These are phyloP conservation scores for Lobulomyces angularis DNA, from an alignment of 192 early-diverging fungal genomes.

Conservation along the genomic window DNA sequence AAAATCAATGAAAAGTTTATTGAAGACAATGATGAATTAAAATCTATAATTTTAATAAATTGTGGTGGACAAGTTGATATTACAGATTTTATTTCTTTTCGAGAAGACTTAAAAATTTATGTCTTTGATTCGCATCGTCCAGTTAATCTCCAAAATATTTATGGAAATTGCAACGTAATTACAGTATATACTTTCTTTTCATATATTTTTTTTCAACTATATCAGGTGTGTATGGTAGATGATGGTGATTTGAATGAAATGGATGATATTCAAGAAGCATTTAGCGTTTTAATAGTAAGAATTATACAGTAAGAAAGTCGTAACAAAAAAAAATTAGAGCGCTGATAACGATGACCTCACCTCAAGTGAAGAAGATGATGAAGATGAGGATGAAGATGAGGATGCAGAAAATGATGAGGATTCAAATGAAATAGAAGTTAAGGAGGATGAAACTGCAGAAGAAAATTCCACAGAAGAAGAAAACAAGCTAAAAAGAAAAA, in stretches of 20 bases:
- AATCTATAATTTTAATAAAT: slow-evolving; percentile 38
- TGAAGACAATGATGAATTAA: slow-evolving; percentile 34
- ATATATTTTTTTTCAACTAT: neutral
- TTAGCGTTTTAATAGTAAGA: slow-evolving; percentile 22
- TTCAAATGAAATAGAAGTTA: slow-evolving; percentile 14
- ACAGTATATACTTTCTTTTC: neutral
- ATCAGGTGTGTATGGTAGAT: slow-evolving; percentile 66
- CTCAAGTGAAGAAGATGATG: slow-evolving; percentile 6
- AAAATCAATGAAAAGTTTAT: slow-evolving; percentile 39
- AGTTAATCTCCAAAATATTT: slow-evolving; percentile 71
- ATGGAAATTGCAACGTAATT: slow-evolving; percentile 49
- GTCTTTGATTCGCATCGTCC: slow-evolving; percentile 84
- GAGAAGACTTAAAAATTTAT: slow-evolving; percentile 51
- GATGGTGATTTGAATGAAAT: slow-evolving; percentile 69
- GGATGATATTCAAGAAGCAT: slow-evolving; percentile 50
- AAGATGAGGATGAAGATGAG: slow-evolving; percentile 11
- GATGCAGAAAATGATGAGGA: slow-evolving; percentile 14
- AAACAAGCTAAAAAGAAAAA: slow-evolving; percentile 1
- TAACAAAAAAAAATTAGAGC: neutral
- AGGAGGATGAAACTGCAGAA: slow-evolving; percentile 9
- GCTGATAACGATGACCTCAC: neutral
- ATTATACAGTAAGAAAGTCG: slow-evolving; percentile 1
- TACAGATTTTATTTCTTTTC: slow-evolving; percentile 41
- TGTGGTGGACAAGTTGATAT: slow-evolving; percentile 74
- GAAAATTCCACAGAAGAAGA: slow-evolving; percentile 17